These are phyloP conservation scores for Coniosporium apollinis DNA, from an alignment of 495 filamentous ascomycete genomes.

Conservation along the genomic window DNA sequence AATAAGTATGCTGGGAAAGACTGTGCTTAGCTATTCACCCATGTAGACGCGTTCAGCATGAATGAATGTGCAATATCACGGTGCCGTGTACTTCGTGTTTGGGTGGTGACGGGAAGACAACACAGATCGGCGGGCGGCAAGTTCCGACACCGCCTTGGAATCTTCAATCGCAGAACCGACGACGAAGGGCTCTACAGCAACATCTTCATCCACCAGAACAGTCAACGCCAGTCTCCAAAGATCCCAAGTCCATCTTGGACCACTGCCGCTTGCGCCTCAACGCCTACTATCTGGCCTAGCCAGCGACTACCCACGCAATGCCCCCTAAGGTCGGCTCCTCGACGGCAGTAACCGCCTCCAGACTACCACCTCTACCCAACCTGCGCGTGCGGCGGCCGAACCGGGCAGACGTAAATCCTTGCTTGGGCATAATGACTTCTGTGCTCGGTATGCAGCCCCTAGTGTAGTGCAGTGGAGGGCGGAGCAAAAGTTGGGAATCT, in stretches of 20 bases:
- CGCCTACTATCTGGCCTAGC: not conserved
- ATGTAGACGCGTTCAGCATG: constrained; percentile 1
- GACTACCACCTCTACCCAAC: constrained; percentile 70
- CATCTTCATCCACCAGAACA: constrained; percentile 7
- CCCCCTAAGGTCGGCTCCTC: constrained; percentile 26
- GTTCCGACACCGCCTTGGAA: not conserved
- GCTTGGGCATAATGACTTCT: constrained; percentile 70
- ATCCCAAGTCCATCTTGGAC: too few species aligned
- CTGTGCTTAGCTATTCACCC: constrained; percentile 4
- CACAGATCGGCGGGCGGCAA: too few species aligned
- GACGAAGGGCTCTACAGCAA: not conserved
- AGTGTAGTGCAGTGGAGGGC: not conserved
- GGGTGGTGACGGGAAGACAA: too few species aligned
- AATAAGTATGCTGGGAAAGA: too few species aligned
- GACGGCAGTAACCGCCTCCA: constrained; percentile 36
- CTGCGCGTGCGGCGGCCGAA: constrained; percentile 77
- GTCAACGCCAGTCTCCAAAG: constrained; percentile 5
- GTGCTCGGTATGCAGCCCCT: constrained; percentile 52
- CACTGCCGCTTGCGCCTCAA: not conserved
- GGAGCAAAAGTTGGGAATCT: too few species aligned
- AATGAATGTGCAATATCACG: not conserved
- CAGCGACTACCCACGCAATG: constrained; percentile 20
- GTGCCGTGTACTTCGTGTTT: not conserved
- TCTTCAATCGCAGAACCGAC: not conserved
- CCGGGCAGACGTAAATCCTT: constrained; percentile 56